Base-by-base conservation (phyloP, 768 basidiomycete species). In the Gloeophyllum trabeum region DNA sequence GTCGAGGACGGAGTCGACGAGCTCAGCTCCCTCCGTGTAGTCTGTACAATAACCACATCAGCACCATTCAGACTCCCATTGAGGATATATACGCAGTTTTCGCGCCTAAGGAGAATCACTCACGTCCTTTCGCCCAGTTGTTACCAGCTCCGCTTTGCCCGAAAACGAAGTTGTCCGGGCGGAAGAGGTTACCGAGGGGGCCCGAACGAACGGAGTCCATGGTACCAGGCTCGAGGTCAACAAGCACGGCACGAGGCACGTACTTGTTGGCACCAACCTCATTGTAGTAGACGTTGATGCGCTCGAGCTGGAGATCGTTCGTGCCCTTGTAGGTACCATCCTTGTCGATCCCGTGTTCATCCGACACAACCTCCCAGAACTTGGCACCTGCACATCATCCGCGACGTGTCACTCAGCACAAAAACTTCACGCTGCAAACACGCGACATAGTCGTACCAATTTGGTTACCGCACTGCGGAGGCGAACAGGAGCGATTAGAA, bases 61-160 rank as follows among this genome's bases (percentile, higher is more conserved):
- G n/a, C 36, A 7, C 36, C 10, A 10, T 21, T 13, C 12, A 21
- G 36, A 12, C 20, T 21, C 7, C 7, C 36, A 21, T 10, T 6
- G 12, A 12, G 10, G 36, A 10, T 10, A 10, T 19, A 10, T 16
- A 10, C 28, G 10, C 10, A 10, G 28, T 10, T 32, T 16, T 32
- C 28, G 16, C 28, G 10, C 28, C 3, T 24, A 40, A 37, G 36
- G 43, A 37, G 40, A 18, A 22, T 39, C 28, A 85, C 89, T 76
- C 58, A 91, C 85, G 86, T 73, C 94, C 94, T 82, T 98, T 99
- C 19, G 96, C 94, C 96, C 96, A 98, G 71, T 98, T 98, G 79
- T 99, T 97, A 59, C 94, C 93, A 53, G 92, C 94, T 67, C 92
- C 92, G 63, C 81, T 91, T 66, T 98, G 94, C 43, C 92, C 94